Percentiles rank a stretch among this genome's conserved stretches.
phyloP scores from a whole-genome alignment of 2,329 filamentous ascomycete genomes.

The Leptographium galeiforme region DNA sequence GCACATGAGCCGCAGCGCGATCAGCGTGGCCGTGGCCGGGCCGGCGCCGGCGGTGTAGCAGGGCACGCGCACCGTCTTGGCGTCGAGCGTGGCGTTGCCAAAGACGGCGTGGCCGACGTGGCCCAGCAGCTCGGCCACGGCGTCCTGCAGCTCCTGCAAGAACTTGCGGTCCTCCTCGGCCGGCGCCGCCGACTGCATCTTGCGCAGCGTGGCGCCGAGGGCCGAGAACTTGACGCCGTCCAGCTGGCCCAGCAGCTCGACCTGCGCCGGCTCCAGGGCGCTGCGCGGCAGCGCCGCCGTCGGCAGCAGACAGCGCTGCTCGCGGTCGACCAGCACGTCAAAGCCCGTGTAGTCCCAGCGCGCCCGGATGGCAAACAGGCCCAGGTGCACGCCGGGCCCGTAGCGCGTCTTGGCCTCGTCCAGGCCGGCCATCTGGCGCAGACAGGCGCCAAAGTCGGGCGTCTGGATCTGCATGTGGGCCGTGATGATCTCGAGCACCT shows the following conservation, averaged over 20 bases:
- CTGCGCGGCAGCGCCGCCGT: slow-evolving; percentile 39
- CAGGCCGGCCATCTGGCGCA: slow-evolving; percentile 52
- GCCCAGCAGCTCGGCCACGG: no score
- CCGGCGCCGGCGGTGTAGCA: no score
- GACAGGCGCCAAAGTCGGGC: slow-evolving; percentile 43
- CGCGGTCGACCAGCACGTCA: slow-evolving; percentile 46
- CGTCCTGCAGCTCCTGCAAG: no score
- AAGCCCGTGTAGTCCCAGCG: slow-evolving; percentile 41
- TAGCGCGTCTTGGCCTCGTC: slow-evolving; percentile 31
- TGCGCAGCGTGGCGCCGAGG: slow-evolving; percentile 24
- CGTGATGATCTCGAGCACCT: slow-evolving; percentile 56
- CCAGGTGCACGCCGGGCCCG: slow-evolving; percentile 40
- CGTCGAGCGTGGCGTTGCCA: no score
- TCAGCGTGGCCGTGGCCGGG: slow-evolving; percentile 3
- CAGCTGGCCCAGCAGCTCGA: slow-evolving; percentile 38
- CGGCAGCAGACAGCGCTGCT: slow-evolving; percentile 46
- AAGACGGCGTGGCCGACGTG: no score
- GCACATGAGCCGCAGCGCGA: background rate
- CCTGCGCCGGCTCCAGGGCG: slow-evolving; percentile 39
- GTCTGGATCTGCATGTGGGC: slow-evolving; percentile 61
- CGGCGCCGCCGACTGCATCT: slow-evolving; percentile 16
- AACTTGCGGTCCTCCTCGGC: background rate
- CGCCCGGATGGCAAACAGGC: slow-evolving; percentile 43
- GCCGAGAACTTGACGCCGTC: slow-evolving; percentile 27
- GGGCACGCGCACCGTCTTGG: no score